Evolutionary conservation across 192 early-diverging fungal species (phyloP).

Genomic region (Umbelopsis sp.): DNA sequence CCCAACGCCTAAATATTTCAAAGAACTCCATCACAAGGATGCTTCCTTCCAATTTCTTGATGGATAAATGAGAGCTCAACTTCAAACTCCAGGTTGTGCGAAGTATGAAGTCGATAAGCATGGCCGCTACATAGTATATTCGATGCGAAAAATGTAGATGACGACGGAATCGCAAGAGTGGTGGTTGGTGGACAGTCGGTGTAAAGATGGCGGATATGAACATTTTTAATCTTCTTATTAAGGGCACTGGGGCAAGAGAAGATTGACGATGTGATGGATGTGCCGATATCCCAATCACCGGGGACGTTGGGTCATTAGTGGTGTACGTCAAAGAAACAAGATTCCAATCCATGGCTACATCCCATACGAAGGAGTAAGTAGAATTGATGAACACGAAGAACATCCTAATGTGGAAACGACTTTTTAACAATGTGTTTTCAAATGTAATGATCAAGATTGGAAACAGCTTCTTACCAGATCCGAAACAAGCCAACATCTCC

Average conservation of each 20-base stretch:
- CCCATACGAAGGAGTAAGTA: slow-evolving; percentile 95
- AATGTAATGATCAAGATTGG: not conserved
- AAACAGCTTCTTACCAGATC: slow-evolving; percentile 40
- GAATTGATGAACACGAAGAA: slow-evolving; percentile 81
- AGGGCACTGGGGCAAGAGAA: not conserved
- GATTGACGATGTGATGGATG: slow-evolving; percentile 17
- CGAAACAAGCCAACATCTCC: slow-evolving; percentile 31
- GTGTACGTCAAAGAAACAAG: slow-evolving; percentile 42
- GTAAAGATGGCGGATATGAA: slow-evolving; percentile 11
- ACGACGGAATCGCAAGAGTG: slow-evolving; percentile 58
- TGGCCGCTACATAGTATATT: slow-evolving; percentile 78
- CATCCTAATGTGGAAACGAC: slow-evolving; percentile 45
- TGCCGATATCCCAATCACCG: not conserved
- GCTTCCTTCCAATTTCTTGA: slow-evolving; percentile 66
- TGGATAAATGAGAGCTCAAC: slow-evolving; percentile 60
- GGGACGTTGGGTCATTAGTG: not conserved
- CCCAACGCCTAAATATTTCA: slow-evolving; percentile 86
- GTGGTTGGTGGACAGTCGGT: slow-evolving; percentile 16
- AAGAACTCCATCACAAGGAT: slow-evolving; percentile 79
- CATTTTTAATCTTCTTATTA: not conserved
- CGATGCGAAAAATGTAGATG: slow-evolving; percentile 65
- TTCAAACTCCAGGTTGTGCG: slow-evolving; percentile 89
- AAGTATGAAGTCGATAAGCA: slow-evolving; percentile 77
- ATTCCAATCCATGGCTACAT: slow-evolving; percentile 91
- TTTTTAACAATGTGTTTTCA: not conserved